These are phyloP conservation scores for Saccharomycopsis fibuligera DNA, from an alignment of 805 yeast species.

Conservation along the genomic window DNA sequence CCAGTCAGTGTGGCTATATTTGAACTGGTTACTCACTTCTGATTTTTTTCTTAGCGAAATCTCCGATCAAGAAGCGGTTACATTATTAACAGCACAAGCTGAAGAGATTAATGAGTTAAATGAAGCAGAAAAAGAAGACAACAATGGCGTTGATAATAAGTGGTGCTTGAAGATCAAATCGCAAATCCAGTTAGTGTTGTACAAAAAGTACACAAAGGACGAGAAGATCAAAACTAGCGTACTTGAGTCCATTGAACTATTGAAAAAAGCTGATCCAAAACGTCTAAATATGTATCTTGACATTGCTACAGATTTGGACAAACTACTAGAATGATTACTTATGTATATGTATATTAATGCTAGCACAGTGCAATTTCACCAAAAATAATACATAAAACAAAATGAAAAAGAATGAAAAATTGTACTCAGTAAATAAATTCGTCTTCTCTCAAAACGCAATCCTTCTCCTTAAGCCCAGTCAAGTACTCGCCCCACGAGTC, in stretches of 20 bases:
- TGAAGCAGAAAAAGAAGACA: constrained; percentile 66
- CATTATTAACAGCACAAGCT: constrained; percentile 29
- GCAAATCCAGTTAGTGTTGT: constrained; percentile 34
- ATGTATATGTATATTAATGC: too few relatives aligned
- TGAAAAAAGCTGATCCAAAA: constrained; percentile 57
- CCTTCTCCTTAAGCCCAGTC: constrained; percentile 11
- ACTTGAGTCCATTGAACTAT: constrained; percentile 32
- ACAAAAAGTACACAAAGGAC: constrained; percentile 22
- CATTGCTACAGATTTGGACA: not conserved
- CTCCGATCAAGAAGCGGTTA: constrained; percentile 28
- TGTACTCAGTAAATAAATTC: not conserved
- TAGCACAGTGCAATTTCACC: too few relatives aligned
- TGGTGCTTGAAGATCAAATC: constrained; percentile 72
- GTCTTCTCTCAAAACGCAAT: constrained; percentile 10
- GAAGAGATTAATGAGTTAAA: constrained; percentile 49
- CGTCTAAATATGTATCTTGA: constrained; percentile 54
- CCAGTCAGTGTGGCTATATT: constrained; percentile 87
- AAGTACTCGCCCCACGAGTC: constrained; percentile 47
- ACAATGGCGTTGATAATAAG: constrained; percentile 48
- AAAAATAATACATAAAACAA: too few relatives aligned
- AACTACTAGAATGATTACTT: not conserved
- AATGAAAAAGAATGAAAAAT: not conserved
- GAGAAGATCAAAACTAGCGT: constrained; percentile 25
- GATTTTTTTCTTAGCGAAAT: constrained; percentile 29
- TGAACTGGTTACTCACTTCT: constrained; percentile 66